Evolutionary conservation across 371 early-diverging fungal species (phyloP), one percentile per base, ranked within the genome.

Genomic region (Mortierella sp.): DNA sequence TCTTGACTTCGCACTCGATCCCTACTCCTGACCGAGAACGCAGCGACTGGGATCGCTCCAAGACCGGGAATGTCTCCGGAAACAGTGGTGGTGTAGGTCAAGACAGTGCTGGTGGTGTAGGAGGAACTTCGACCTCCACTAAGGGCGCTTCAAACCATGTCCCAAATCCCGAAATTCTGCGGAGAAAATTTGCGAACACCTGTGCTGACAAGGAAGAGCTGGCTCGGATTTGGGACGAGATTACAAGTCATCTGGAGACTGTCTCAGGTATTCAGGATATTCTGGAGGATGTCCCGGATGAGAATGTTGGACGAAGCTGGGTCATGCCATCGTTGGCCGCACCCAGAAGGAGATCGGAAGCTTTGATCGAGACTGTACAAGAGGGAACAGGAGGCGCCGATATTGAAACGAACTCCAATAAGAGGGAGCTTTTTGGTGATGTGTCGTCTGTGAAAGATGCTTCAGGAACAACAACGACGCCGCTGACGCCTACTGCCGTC

Each of bases 1-100:
- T 97, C 21, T 85, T 87, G 60, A 90, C 92, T 1, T 91, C 91
- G 60, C 91, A 91, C 75, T 86, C 87, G 55, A 85, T 87, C 26
- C 72, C 66, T 6, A 57, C 66, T n/a, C 69, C 70, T 1, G 80
- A 79, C 14, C 65, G 73, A 4, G 73, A 69, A 37, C 73, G 74
- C 45, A 57, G 61, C 46, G 80, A 69, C 15, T 79, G 80, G 80
- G 80, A 72, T 18, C 57, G 80, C 14, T 44, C 79, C 30, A 67
- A 70, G 25, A 43, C 57, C 25, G 59, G 66, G n/a, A 45, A 23
- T 52, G 44, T 52, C 18, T 45, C 25, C 30, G n/a, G 53, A 60
- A 23, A 71, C 57, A 30, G 61, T 23, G 71, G 66, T 43, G 70
- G 79, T 1, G 82, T 80, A 30, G 75, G 81, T 37, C 37, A 37